Conservation (phyloP, 176 grass and related monocot species). For the Thinopyrum elongatum region DNA sequence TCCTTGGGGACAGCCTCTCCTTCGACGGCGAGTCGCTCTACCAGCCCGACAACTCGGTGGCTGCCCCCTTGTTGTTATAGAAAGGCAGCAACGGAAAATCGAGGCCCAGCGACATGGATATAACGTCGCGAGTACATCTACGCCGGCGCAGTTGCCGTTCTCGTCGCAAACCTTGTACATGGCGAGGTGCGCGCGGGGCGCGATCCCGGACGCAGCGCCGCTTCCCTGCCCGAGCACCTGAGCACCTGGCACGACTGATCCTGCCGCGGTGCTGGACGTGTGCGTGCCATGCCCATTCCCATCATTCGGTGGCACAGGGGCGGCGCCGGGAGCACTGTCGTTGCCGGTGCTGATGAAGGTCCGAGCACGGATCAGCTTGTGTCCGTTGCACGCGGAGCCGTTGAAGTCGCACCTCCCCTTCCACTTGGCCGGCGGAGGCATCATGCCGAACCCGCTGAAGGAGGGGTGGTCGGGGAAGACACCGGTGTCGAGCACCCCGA, state of each 20-base stretch:
- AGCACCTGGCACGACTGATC: conserved; percentile 28
- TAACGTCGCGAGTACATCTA: conserved; percentile 20
- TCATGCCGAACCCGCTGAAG: background rate
- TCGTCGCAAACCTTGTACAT: background rate
- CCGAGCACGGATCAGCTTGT: conserved; percentile 45
- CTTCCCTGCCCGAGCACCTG: conserved; percentile 16
- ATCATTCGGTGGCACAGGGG: background rate
- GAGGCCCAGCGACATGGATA: conserved; percentile 33
- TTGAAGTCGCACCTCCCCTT: conserved; percentile 26
- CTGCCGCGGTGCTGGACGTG: conserved; percentile 56
- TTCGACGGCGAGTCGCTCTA: conserved; percentile 3
- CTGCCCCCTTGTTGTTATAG: background rate
- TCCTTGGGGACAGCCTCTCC: background rate
- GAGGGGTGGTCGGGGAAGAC: conserved; percentile 17
- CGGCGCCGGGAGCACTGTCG: background rate
- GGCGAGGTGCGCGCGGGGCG: conserved; percentile 8
- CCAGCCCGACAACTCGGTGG: background rate
- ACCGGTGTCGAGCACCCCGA: conserved; percentile 45
- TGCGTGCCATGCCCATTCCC: conserved; percentile 52
- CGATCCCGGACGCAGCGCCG: conserved; percentile 27
- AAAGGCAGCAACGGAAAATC: background rate
- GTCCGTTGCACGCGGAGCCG: conserved; percentile 27
- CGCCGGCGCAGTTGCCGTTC: background rate
- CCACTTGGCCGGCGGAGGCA: conserved; percentile 24
- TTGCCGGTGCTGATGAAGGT: conserved; percentile 6